Percentiles rank a stretch among this genome's conserved stretches.
phyloP scores from a whole-genome alignment of 805 yeast genomes.

The Tetrapisispora arboricola region DNA sequence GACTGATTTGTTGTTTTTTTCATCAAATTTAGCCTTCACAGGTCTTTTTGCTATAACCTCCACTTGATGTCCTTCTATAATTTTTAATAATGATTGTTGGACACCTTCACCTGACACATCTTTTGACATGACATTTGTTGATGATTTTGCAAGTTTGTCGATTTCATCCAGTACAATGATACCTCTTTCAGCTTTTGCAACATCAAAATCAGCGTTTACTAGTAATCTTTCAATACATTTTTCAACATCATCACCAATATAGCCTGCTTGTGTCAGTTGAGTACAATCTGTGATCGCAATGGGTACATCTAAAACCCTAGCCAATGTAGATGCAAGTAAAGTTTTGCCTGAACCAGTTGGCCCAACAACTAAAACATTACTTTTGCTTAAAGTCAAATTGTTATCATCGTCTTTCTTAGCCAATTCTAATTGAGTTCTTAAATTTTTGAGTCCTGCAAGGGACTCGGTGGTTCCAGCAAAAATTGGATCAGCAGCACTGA shows the following conservation, averaged over 20 bases:
- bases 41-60: slow-evolving; percentile 39
- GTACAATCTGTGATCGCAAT: slow-evolving; percentile 54
- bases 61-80: slow-evolving; percentile 47
- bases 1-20: slow-evolving; percentile 24
- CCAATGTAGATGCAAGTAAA: slow-evolving; percentile 44
- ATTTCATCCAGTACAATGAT: slow-evolving; percentile 51
- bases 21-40: slow-evolving; percentile 20
- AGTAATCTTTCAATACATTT: slow-evolving; percentile 44
- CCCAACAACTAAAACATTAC: slow-evolving; percentile 46
- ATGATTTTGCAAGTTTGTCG: slow-evolving; percentile 45
- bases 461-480: slow-evolving; percentile 22
- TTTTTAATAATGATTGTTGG: slow-evolving; percentile 47
- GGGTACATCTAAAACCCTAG: slow-evolving; percentile 43
- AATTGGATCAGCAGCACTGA: slow-evolving; percentile 16
- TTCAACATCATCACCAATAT: slow-evolving; percentile 56
- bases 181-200: slow-evolving; percentile 44
- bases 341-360: slow-evolving; percentile 60
- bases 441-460: slow-evolving; percentile 22
- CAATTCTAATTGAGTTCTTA: slow-evolving; percentile 22
- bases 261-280: slow-evolving; percentile 53
- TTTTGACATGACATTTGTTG: slow-evolving; percentile 37
- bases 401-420: slow-evolving; percentile 28
- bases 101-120: slow-evolving; percentile 61
- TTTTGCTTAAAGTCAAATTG: slow-evolving; percentile 37
- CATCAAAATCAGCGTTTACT: slow-evolving; percentile 41